Evolutionary conservation across 2,329 filamentous ascomycete species (phyloP).

Genomic region (Trichoderma pleuroti): DNA sequence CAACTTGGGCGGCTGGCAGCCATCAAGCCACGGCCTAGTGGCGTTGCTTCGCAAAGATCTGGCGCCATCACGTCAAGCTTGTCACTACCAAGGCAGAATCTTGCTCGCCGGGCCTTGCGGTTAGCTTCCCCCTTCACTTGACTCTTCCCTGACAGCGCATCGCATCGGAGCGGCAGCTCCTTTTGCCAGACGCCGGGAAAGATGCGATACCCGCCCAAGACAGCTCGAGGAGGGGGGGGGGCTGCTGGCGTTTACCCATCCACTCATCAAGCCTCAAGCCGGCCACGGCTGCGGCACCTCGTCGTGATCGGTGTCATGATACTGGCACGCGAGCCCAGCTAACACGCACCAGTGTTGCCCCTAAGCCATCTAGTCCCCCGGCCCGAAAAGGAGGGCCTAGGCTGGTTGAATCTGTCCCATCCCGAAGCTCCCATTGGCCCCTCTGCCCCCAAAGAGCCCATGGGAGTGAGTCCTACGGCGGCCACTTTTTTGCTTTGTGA

Average conservation of each 20-base stretch:
- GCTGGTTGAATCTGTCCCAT: neutral
- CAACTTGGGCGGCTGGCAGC: neutral
- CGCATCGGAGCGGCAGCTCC: neutral
- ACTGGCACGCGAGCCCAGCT: neutral
- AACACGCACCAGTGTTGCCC: neutral
- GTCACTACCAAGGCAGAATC: neutral
- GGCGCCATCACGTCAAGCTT: neutral
- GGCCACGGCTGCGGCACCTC: neutral
- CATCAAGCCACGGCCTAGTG: neutral
- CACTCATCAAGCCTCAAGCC: neutral
- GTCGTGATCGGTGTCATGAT: neutral
- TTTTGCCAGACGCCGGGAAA: conserved; percentile 1
- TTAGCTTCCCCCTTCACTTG: neutral
- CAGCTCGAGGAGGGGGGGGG: neutral
- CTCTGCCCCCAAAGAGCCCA: neutral
- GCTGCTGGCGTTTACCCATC: conserved; percentile 10
- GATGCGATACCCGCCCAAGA: conserved; percentile 10
- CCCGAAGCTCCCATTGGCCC: neutral
- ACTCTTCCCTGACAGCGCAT: neutral
- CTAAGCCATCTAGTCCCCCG: neutral
- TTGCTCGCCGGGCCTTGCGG: neutral
- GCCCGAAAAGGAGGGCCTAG: neutral
- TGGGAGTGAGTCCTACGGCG: neutral
- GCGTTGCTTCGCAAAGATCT: neutral
- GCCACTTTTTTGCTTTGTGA: neutral